Base-by-base conservation (phyloP, 2,329 filamentous ascomycete species). In the Cladorrhinum sp. region DNA sequence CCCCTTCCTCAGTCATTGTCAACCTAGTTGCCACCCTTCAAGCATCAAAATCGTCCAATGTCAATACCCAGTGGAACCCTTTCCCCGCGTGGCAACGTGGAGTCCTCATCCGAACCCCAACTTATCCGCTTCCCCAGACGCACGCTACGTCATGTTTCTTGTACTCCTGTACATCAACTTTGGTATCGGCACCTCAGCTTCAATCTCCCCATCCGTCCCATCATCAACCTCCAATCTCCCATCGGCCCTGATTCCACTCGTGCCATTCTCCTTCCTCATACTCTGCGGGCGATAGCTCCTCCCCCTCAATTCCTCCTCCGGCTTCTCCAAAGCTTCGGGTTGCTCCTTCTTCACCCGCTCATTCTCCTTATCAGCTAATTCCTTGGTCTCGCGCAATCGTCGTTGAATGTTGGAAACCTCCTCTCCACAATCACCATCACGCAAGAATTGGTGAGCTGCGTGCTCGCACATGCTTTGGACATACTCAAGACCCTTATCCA, bases 401-500 rank as follows among this genome's bases (percentile, higher is more conserved):
- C 81, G 78, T 69, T 86, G 84, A 57, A 93, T 88, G 51, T 85
- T 87, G 24, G 80, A 79, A 41, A 96, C 82, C 73, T 96, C 91
- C 18, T 85, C 82, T n/a, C 79, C 82, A 74, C 93, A 96, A 69
- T 95, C 89, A 10, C 92, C 93, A 57, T 92, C 89, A 23, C 93
- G 86, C n/a, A 97, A 79, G 63, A 95, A 92, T 69, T 96, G 91
- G 70, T 96, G 92, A 0, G 93, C 93, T 2, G 90, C 93, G 57
- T 87, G 87, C 76, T 97, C 93, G 72, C 91, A 96, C 68, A 92
- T 84, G 59, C 82, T 83, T 72, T 96, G 92, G 4, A 91, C 89
- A 64, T 85, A 84, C 71, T 96, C 92, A 24, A 97, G 79, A 0
- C 85, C 84, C 71, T 89, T 90, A 71, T 96, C 92, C 1, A 92